These are phyloP conservation scores for Wickerhamiella allomyrinae DNA, from an alignment of 805 yeast genomes.

Conservation along the genomic window DNA sequence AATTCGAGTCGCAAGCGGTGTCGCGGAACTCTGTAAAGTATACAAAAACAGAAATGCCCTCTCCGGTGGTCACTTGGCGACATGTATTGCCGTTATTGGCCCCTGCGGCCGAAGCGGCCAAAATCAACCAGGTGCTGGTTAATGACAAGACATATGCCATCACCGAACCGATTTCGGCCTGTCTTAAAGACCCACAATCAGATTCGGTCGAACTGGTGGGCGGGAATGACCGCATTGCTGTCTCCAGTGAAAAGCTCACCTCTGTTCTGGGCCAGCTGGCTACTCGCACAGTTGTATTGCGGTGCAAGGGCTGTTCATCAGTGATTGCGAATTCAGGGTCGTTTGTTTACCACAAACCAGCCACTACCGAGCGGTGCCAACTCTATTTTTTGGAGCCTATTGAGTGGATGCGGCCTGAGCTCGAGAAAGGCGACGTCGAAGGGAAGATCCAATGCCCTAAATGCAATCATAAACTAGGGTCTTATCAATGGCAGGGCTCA, in stretches of 20 bases:
- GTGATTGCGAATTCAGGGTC: conserved; percentile 49
- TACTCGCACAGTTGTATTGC: conserved; percentile 21
- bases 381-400: conserved; percentile 83
- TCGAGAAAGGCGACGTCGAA: conserved; percentile 61
- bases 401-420: conserved; percentile 78
- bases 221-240: background rate
- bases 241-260: background rate
- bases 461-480: conserved; percentile 77
- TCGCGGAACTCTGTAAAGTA: conserved; percentile 22
- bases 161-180: conserved; percentile 3
- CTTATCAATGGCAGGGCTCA: conserved; percentile 88
- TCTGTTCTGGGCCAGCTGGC: conserved; percentile 11
- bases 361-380: conserved; percentile 44
- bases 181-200: background rate
- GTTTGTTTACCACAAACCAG: conserved; percentile 39
- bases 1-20: conserved; percentile 13
- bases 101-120: conserved; percentile 22
- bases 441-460: conserved; percentile 80
- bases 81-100: conserved; percentile 10
- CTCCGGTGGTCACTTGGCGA: conserved; percentile 13
- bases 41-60: conserved; percentile 24
- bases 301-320: conserved; percentile 77
- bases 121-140: background rate
- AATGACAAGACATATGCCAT: conserved; percentile 1
- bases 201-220: background rate